These are phyloP conservation scores for Colletotrichum cuscutae DNA, from an alignment of 2,329 filamentous ascomycete species.

Conservation along the genomic window DNA sequence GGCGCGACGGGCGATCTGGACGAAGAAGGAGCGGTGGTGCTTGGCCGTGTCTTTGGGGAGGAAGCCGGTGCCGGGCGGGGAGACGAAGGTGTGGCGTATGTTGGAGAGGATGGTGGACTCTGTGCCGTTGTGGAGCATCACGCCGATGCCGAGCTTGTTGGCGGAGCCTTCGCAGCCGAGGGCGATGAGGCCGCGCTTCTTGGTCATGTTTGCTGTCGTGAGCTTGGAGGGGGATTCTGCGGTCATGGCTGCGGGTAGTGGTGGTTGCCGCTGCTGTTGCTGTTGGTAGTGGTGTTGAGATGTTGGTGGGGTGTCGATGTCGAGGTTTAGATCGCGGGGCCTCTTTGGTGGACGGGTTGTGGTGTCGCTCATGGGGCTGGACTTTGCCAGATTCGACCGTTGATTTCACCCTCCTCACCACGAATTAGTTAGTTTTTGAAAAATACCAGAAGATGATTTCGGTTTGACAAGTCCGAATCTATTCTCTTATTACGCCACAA, in stretches of 20 bases:
- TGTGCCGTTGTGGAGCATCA: slow-evolving; percentile 79
- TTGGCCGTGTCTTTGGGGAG: slow-evolving; percentile 95
- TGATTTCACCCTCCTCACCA: not conserved
- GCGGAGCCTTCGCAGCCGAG: slow-evolving; percentile 86
- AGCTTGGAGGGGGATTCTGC: slow-evolving; percentile 29
- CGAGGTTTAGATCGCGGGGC: slow-evolving; percentile 26
- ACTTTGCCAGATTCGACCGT: not conserved
- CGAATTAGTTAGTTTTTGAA: not conserved
- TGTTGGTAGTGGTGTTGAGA: not conserved
- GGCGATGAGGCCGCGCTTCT: slow-evolving; percentile 57
- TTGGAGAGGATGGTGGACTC: slow-evolving; percentile 85
- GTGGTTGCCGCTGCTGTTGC: not conserved
- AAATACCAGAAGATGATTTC: not conserved
- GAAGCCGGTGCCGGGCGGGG: slow-evolving; percentile 93
- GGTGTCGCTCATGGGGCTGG: slow-evolving; percentile 25
- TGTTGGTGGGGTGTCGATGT: not conserved
- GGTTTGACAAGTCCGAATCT: not conserved
- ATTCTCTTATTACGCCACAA: not conserved
- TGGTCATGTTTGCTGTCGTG: slow-evolving; percentile 39
- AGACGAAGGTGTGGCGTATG: slow-evolving; percentile 91
- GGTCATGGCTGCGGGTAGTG: not conserved
- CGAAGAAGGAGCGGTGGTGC: slow-evolving; percentile 90
- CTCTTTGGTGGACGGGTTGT: slow-evolving; percentile 17
- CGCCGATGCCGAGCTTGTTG: slow-evolving; percentile 95
- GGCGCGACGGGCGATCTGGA: slow-evolving; percentile 81